Percentiles rank a stretch among this genome's conserved stretches.
Evolutionary conservation across 2,329 filamentous ascomycete species (phyloP).

Genomic region (Sphaerulina vaccinii): DNA sequence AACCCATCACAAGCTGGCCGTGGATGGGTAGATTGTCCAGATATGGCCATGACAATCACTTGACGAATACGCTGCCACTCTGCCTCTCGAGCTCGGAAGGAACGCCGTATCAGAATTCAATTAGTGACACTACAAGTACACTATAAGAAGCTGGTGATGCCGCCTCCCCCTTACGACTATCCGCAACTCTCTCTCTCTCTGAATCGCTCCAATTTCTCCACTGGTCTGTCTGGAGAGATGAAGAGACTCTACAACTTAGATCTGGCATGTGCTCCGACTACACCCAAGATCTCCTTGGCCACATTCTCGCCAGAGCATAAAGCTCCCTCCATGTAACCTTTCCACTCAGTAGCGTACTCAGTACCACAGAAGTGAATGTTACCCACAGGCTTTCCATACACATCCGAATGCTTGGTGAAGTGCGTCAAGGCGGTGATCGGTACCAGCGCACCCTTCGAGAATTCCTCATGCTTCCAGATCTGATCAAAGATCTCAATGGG

Average conservation of each 20-base stretch:
- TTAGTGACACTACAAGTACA: too few species aligned
- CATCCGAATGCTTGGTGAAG: constrained; percentile 9
- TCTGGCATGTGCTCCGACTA: constrained; percentile 1
- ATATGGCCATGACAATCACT: too few species aligned
- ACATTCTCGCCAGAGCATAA: constrained; percentile 10
- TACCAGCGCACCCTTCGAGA: constrained; percentile 4
- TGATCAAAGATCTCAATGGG: constrained; percentile 10
- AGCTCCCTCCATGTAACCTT: constrained; percentile 18
- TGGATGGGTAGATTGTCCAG: too few species aligned
- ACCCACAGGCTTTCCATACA: constrained; percentile 7
- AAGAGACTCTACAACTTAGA: neutral
- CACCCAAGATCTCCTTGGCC: constrained; percentile 5
- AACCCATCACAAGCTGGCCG: too few species aligned
- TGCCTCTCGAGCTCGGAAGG: too few species aligned
- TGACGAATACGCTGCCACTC: too few species aligned
- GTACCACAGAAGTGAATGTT: constrained; percentile 17
- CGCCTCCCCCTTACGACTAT: too few species aligned
- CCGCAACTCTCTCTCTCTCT: too few species aligned
- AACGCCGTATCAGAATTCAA: too few species aligned
- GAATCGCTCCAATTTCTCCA: too few species aligned
- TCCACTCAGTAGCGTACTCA: constrained; percentile 14
- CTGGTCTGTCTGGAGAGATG: too few species aligned
- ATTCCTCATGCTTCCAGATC: constrained; percentile 9
- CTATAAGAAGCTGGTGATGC: too few species aligned
- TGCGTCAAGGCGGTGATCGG: constrained; percentile 2